These are phyloP conservation scores for Clavispora asparagi DNA, from an alignment of 805 yeast genomes.

Conservation along the genomic window DNA sequence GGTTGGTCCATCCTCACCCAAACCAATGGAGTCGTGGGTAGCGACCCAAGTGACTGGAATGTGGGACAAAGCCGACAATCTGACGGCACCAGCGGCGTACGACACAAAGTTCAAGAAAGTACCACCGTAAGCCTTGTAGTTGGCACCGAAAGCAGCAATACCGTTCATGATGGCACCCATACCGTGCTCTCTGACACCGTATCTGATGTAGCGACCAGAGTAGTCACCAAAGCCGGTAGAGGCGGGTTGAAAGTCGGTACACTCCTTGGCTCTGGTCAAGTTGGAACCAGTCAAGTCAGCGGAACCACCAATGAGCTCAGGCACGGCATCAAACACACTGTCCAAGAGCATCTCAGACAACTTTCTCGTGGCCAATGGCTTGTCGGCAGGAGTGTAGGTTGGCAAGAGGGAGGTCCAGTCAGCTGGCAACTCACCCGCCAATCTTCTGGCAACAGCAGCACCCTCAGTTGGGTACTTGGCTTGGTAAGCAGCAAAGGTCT, in stretches of 20 bases:
- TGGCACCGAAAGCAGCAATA: conserved; percentile 85
- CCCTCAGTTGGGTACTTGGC: conserved; percentile 72
- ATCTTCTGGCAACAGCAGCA: conserved; percentile 76
- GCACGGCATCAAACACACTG: conserved; percentile 56
- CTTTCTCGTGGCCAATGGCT: conserved; percentile 90
- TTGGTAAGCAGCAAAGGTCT: conserved; percentile 54
- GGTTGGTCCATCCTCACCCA: conserved; percentile 93
- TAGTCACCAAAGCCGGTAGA: conserved; percentile 75
- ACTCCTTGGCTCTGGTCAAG: conserved; percentile 80
- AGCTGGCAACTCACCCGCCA: conserved; percentile 70
- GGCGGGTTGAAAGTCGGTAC: conserved; percentile 91
- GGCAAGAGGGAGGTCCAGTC: conserved; percentile 81
- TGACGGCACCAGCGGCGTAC: conserved; percentile 82
- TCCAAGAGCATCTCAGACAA: conserved; percentile 76
- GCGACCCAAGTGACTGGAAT: conserved; percentile 85
- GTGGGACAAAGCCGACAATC: conserved; percentile 79
- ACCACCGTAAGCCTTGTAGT: conserved; percentile 89
- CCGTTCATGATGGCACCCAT: conserved; percentile 99
- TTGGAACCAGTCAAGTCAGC: conserved; percentile 98
- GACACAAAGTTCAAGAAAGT: conserved; percentile 92
- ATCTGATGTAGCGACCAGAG: conserved; percentile 90
- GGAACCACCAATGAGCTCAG: conserved; percentile 95
- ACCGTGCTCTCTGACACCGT: conserved; percentile 98
- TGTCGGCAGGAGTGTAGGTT: conserved; percentile 68
- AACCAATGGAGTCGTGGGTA: conserved; percentile 85